These are phyloP conservation scores for Xerocomellus chrysenteron DNA, from an alignment of 768 basidiomycete species.

Conservation along the genomic window DNA sequence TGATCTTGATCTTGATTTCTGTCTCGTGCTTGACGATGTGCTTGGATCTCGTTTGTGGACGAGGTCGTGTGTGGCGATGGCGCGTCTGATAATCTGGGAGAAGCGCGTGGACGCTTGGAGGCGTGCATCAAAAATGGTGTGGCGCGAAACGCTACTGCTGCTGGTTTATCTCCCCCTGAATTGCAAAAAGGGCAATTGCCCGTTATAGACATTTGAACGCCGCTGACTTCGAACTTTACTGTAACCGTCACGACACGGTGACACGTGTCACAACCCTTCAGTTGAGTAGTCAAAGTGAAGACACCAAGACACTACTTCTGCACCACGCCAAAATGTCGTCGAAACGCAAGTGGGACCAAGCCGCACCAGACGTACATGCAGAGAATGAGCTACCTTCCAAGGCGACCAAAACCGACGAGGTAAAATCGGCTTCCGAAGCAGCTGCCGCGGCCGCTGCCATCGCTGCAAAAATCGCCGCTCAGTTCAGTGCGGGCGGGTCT, in stretches of 20 bases:
- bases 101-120: conserved; percentile 34
- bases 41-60: neutral
- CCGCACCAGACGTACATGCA: conserved; percentile 42
- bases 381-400: conserved; percentile 46
- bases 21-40: neutral
- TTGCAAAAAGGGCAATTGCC: neutral
- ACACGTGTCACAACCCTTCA: conserved; percentile 8
- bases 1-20: conserved; percentile 9
- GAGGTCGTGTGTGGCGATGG: conserved; percentile 37
- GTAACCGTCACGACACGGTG: conserved; percentile 17
- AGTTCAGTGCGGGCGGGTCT: conserved; percentile 54
- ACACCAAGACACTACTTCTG: neutral
- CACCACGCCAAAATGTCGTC: conserved; percentile 48
- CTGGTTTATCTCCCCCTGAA: neutral
- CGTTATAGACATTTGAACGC: neutral
- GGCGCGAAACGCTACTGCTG: neutral
- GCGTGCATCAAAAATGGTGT: conserved; percentile 18
- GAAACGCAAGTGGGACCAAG: conserved; percentile 85
- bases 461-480: conserved; percentile 93
- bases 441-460: conserved; percentile 81
- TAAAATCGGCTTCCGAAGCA: conserved; percentile 53
- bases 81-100: conserved; percentile 29
- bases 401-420: conserved; percentile 46
- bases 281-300: neutral
- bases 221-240: conserved; percentile 23